Conservation (phyloP, 164 flowering plant genomes). For the Liquidambar formosana region DNA sequence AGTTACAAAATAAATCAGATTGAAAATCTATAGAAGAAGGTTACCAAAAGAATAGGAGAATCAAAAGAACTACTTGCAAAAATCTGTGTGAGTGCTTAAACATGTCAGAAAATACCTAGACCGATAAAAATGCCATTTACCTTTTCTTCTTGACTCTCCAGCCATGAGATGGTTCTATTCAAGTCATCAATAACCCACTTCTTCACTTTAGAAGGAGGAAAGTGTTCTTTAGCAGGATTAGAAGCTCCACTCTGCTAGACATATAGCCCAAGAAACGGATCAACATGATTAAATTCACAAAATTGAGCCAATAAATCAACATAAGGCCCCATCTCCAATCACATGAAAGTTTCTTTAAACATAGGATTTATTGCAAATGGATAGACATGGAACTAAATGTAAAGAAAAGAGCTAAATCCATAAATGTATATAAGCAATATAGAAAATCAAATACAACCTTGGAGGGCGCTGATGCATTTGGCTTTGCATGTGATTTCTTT, state of each 20-base stretch:
- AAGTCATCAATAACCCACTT: constrained; percentile 82
- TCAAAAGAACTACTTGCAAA: not conserved
- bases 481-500: constrained; percentile 29
- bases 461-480: constrained; percentile 28
- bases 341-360: not conserved
- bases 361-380: not conserved
- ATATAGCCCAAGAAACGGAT: constrained; percentile 6
- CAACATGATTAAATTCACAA: not conserved
- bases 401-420: not conserved
- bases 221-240: constrained; percentile 25
- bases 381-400: not conserved
- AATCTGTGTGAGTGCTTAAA: too few relatives aligned
- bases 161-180: constrained; percentile 69
- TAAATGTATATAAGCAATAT: not conserved
- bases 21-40: not conserved
- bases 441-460: constrained; percentile 36
- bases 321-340: not conserved
- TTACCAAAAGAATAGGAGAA: not conserved
- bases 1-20: not conserved
- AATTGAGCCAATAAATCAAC: not conserved
- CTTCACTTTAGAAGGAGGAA: constrained; percentile 65
- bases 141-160: constrained; percentile 86
- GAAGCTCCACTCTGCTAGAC: constrained; percentile 39
- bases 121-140: constrained; percentile 34
- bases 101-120: not conserved